Conservation (phyloP, 2,329 filamentous ascomycete species). For the Talaromyces albobiverticillius region DNA sequence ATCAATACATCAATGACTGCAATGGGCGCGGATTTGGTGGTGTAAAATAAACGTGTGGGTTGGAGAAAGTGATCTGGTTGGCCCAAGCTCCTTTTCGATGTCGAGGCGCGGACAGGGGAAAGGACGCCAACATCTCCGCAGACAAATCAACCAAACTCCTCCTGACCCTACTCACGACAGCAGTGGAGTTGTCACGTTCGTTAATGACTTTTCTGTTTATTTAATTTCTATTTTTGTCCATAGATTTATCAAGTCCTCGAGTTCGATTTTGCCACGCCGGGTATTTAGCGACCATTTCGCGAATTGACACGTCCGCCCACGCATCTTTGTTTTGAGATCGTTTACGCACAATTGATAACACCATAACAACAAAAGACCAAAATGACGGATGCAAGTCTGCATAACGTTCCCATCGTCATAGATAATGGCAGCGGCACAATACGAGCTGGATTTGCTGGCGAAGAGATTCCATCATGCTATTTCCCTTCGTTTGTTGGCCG, state of each 20-base stretch:
- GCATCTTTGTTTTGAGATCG: slow-evolving; percentile 8
- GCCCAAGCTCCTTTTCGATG: slow-evolving; percentile 35
- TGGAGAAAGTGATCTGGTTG: slow-evolving; percentile 17
- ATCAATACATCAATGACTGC: background rate
- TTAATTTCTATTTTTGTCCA: background rate
- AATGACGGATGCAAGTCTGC: slow-evolving; percentile 68
- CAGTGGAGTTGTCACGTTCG: background rate
- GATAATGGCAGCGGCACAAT: slow-evolving; percentile 99
- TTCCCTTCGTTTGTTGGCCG: slow-evolving; percentile 97
- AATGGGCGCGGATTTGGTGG: no score
- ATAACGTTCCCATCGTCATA: slow-evolving; percentile 97
- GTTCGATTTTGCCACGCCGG: background rate
- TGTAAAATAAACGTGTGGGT: background rate
- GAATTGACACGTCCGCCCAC: slow-evolving; percentile 14
- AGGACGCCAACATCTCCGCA: slow-evolving; percentile 12
- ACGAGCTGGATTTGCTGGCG: slow-evolving; percentile 91
- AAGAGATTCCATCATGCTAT: slow-evolving; percentile 92
- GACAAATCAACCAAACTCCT: slow-evolving; percentile 3
- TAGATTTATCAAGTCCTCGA: background rate
- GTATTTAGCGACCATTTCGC: slow-evolving; percentile 5
- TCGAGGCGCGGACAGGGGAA: slow-evolving; percentile 20
- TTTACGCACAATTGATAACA: slow-evolving; percentile 17
- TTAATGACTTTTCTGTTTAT: background rate
- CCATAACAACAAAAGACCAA: no score
- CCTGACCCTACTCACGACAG: background rate